Evolutionary conservation across 495 filamentous ascomycete species (phyloP), one percentile per base, ranked within the genome.

Genomic region (Massariosphaeria phaeospora): DNA sequence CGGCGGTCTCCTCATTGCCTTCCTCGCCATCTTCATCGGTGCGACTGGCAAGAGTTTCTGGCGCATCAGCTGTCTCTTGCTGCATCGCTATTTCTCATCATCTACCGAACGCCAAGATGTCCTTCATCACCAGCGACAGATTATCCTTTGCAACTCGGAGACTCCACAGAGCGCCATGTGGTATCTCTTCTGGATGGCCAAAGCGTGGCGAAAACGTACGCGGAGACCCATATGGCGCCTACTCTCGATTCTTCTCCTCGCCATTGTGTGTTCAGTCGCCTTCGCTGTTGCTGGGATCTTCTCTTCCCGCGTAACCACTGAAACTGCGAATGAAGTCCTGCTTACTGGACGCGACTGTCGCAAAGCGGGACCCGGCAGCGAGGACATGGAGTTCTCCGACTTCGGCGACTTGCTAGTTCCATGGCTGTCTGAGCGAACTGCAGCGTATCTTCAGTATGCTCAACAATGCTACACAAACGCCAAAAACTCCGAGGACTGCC

Each of bases 1-100:
- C 54, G 73, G 66, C 10, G 69, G 54, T 11, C 41, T 76, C 27
- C 57, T 77, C 9, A 70, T 64, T 20, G 72, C 72, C 1, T 71
- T 73, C 34, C 58, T 77, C 7, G 71, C 67, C 17, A 63, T 72
- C 2, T 70, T 73, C 30, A 69, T 77, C 29, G 63, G 64, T 1
- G 36, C 63, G 9, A 67, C 67, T 4, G 72, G 70, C 7, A 58
- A 47, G 23, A 53, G 66, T 21, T 65, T 68, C 50, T 77, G 74
- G 74, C 49, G 52, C 17, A 68, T 76, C n/a, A 11, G 67, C 6
- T 67, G 65, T 39, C 75, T 69, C 48, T 29, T 64, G 2, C 24
- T 74, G n/a, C 71, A 76, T 49, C 69, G 73, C 35, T 10, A 48
- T 29, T 48, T 57, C 13, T 61, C 61, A 1, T 61, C 61, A 1